Percentiles rank a stretch among this genome's conserved stretches.
Conservation (phyloP, 2,329 filamentous ascomycete genomes). For the Sporothrix schenckii region DNA sequence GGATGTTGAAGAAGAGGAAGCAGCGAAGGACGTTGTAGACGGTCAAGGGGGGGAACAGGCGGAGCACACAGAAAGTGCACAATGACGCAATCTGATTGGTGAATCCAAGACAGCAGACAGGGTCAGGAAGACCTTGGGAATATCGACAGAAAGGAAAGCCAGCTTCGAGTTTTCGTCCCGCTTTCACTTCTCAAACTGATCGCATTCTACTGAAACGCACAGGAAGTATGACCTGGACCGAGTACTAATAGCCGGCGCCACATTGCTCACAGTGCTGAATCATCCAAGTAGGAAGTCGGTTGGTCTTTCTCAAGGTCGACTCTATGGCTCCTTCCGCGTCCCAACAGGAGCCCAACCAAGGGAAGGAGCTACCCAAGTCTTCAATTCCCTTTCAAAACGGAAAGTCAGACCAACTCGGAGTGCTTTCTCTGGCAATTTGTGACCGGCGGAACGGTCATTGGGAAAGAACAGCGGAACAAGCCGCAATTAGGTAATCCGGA, state of each 20-base stretch:
- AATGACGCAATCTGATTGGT: constrained; percentile 17
- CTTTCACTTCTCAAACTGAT: background rate
- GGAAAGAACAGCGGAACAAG: background rate
- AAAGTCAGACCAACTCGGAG: background rate
- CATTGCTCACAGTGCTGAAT: background rate
- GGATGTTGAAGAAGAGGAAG: constrained; percentile 8
- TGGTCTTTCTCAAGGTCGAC: background rate
- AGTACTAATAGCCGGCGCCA: background rate
- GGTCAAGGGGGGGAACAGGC: background rate
- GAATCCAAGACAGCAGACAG: background rate
- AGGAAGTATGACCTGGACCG: background rate
- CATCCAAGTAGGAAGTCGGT: background rate
- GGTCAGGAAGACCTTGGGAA: too few relatives aligned
- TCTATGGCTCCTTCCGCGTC: background rate
- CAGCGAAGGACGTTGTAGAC: background rate
- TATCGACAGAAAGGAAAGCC: too few relatives aligned
- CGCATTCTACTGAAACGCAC: background rate
- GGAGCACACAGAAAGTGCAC: background rate
- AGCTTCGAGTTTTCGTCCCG: too few relatives aligned
- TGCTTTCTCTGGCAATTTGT: background rate
- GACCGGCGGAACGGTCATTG: background rate
- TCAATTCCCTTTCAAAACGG: background rate
- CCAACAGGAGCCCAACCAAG: background rate
- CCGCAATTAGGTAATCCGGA: constrained; percentile 8
- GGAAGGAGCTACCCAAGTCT: background rate